Conservation (phyloP, 768 basidiomycete species). For the Galerina marginata region DNA sequence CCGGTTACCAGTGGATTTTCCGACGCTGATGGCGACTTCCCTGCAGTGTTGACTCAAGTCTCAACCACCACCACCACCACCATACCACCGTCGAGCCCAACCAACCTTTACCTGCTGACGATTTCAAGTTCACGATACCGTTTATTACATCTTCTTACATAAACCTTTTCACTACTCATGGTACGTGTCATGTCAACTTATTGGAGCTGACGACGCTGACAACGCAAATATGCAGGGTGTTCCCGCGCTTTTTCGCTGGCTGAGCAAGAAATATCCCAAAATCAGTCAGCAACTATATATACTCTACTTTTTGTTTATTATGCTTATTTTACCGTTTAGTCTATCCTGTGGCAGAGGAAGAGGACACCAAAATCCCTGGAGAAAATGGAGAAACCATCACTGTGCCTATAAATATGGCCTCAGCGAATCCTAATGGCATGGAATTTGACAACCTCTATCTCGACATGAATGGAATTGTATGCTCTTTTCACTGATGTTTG, state of each 20-base stretch:
- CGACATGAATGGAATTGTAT: slow-evolving; percentile 98
- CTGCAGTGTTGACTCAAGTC: neutral
- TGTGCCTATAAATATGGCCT: slow-evolving; percentile 79
- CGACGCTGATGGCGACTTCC: neutral
- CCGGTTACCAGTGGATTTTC: slow-evolving; percentile 5
- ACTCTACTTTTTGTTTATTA: neutral
- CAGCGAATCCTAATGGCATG: slow-evolving; percentile 90
- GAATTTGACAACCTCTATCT: slow-evolving; percentile 98
- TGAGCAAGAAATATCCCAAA: slow-evolving; percentile 98
- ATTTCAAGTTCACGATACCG: neutral
- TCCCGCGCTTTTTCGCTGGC: slow-evolving; percentile 96
- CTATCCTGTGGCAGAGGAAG: slow-evolving; percentile 83
- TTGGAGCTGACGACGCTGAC: neutral
- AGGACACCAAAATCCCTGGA: slow-evolving; percentile 70
- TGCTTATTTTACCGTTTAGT: slow-evolving; percentile 45
- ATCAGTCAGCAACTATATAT: slow-evolving; percentile 63
- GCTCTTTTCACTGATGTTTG: slow-evolving; percentile 30
- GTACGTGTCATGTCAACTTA: neutral
- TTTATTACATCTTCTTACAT: slow-evolving; percentile 1
- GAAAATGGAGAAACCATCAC: slow-evolving; percentile 69
- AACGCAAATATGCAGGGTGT: slow-evolving; percentile 71
- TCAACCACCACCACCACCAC: slow-evolving; percentile 2
- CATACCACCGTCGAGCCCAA: neutral
- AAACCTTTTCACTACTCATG: slow-evolving; percentile 6
- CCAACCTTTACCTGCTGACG: neutral